Percentiles rank a stretch among this genome's conserved stretches.
These are phyloP conservation scores for Nephelium lappaceum DNA, from an alignment of 345 rosid species.

Conservation along the genomic window DNA sequence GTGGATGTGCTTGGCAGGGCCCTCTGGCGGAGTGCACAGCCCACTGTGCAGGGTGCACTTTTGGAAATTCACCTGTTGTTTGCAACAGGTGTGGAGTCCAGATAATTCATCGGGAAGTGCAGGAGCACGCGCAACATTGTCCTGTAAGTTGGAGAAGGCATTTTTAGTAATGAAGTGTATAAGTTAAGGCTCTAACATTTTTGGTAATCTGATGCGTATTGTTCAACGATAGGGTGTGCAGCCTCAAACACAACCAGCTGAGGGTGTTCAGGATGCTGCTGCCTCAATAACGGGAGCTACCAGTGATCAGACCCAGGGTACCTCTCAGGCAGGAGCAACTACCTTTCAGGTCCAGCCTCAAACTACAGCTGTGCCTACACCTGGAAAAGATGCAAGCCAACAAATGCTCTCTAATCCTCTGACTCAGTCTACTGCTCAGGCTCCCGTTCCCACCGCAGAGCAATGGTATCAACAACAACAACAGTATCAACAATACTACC, in stretches of 20 bases:
- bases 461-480: slow-evolving; percentile 71
- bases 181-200: neutral
- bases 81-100: slow-evolving; percentile 68
- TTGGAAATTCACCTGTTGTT: slow-evolving; percentile 71
- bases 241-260: slow-evolving; percentile 46
- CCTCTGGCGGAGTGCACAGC: slow-evolving; percentile 57
- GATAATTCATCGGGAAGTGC: slow-evolving; percentile 67
- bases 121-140: slow-evolving; percentile 79
- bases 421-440: slow-evolving; percentile 41
- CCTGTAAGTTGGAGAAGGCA: slow-evolving; percentile 53
- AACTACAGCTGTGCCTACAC: slow-evolving; percentile 28
- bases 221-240: slow-evolving; percentile 55
- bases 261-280: slow-evolving; percentile 46
- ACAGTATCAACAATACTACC: slow-evolving; percentile 69
- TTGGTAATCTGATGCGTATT: slow-evolving; percentile 7
- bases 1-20: slow-evolving; percentile 92
- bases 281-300: slow-evolving; percentile 33
- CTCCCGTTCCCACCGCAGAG: slow-evolving; percentile 49
- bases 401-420: slow-evolving; percentile 39
- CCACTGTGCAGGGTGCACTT: slow-evolving; percentile 77
- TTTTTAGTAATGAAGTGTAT: neutral
- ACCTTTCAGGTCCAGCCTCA: slow-evolving; percentile 49
- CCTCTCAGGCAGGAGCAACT: slow-evolving; percentile 39
- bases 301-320: slow-evolving; percentile 40
- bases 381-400: slow-evolving; percentile 40